Base-by-base conservation (phyloP, 768 basidiomycete genomes). In the Phaffia australis region DNA sequence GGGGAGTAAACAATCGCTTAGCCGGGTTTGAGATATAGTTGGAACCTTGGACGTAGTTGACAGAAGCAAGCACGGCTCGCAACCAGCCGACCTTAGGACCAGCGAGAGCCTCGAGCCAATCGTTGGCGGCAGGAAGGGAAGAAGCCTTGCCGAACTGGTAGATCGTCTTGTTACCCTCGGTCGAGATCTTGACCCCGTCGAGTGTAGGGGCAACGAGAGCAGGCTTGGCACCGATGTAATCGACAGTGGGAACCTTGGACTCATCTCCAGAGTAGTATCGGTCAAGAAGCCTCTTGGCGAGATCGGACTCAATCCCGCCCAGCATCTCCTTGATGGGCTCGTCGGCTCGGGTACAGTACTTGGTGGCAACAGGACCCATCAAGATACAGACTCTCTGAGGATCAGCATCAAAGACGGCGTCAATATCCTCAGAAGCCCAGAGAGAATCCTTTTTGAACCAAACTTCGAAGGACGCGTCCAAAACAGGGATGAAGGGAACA, bases 391-490 rank as follows among this genome's bases (percentile, higher is more conserved):
- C 93, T 69, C 95, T 87, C 77, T 99, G 89, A 29, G 94, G 94
- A 76, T 98, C 95, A 78, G 94, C 91, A 78, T 98, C 95, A 74
- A 98, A 95, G 51, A 99, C 92, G 18, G 93, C 94, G 69, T 98
- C 95, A 70, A 97, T 92, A 75, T 99, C 95, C 77, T 97, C 94
- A 2, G 91, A 88, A 50, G 88, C 88, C 93, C 94, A 97, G 15
- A 98, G 83, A 8, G 94, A 98, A 76, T 97, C 94, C 88, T 99
- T 99, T 83, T 99, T 98, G 81, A 99, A 98, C 95, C 95, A 99
- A 60, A 98, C 92, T 75, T 93, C 90, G 74, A 98, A 98, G 71
- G 78, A 85, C 25, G 86, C 84, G 75, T 97, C 93, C 60, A 98
- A 83, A 35, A 99, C 85, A 4, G 94, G 93, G 71, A 99, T 95